Percentiles rank a stretch among this genome's conserved stretches.
Evolutionary conservation across 2,329 filamentous ascomycete species (phyloP).

Genomic region (Didymella segeticola): DNA sequence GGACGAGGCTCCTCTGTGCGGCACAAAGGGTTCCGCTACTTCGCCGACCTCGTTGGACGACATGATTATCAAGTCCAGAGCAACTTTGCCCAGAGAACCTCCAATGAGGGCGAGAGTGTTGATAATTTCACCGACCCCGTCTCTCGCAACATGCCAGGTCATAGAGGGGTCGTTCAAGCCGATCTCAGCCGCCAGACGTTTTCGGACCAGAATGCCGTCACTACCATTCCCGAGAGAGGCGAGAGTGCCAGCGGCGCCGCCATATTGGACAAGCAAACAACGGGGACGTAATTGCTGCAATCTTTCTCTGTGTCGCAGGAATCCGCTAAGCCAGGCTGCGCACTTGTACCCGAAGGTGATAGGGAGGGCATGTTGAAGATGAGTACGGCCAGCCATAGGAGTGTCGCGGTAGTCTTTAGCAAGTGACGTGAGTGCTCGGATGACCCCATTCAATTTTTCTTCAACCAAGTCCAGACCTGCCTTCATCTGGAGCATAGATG

Average conservation of each 20-base stretch:
- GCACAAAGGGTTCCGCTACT: conserved; percentile 59
- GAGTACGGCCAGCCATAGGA: conserved; percentile 64
- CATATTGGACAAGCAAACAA: conserved; percentile 62
- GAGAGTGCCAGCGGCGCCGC: conserved; percentile 63
- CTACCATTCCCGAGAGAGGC: conserved; percentile 59
- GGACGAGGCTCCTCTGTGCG: conserved; percentile 44
- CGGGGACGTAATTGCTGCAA: conserved; percentile 56
- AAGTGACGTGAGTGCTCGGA: conserved; percentile 52
- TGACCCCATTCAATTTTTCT: conserved; percentile 52
- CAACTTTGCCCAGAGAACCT: conserved; percentile 62
- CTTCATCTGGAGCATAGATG: conserved; percentile 61
- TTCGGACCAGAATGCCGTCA: conserved; percentile 58
- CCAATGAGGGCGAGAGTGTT: conserved; percentile 63
- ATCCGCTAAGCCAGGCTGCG: conserved; percentile 60
- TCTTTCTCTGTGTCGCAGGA: conserved; percentile 58
- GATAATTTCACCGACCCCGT: conserved; percentile 61
- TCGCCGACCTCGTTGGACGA: conserved; percentile 63
- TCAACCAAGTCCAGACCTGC: conserved; percentile 58
- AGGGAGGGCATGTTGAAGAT: conserved; percentile 64
- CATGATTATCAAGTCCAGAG: conserved; percentile 64
- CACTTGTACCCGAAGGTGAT: conserved; percentile 66
- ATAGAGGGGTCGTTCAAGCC: conserved; percentile 58
- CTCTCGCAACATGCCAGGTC: conserved; percentile 65
- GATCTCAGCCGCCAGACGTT: conserved; percentile 58
- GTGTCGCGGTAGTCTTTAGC: conserved; percentile 57